Evolutionary conservation across 2,329 filamentous ascomycete genomes (phyloP).

Genomic region (Trichothecium sympodiale): DNA sequence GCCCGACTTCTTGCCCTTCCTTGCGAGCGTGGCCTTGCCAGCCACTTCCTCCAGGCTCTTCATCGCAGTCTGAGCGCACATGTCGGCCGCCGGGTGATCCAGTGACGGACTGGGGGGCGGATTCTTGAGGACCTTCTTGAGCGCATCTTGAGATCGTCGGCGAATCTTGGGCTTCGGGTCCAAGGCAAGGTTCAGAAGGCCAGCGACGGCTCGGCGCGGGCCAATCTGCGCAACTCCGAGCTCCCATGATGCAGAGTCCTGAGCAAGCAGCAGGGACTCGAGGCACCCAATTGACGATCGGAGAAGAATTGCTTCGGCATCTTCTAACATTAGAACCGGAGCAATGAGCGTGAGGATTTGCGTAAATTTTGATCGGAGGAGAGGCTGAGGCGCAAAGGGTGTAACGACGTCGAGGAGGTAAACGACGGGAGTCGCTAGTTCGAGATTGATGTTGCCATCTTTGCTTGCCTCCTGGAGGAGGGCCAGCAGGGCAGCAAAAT

Average conservation of each 20-base stretch:
- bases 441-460: slow-evolving; percentile 62
- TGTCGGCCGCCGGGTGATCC: slow-evolving; percentile 89
- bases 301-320: slow-evolving; percentile 79
- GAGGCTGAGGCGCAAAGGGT: slow-evolving; percentile 69
- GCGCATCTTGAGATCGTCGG: slow-evolving; percentile 82
- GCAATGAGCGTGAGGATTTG: slow-evolving; percentile 83
- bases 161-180: slow-evolving; percentile 88
- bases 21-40: slow-evolving; percentile 46
- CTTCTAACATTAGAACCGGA: slow-evolving; percentile 60
- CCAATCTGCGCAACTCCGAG: slow-evolving; percentile 73
- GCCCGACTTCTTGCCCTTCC: slow-evolving; percentile 52
- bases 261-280: slow-evolving; percentile 80
- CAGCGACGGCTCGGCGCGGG: slow-evolving; percentile 77
- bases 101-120: slow-evolving; percentile 84
- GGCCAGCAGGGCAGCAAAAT: slow-evolving; percentile 90
- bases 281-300: slow-evolving; percentile 85
- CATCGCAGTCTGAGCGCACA: slow-evolving; percentile 88
- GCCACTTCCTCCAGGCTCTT: slow-evolving; percentile 68
- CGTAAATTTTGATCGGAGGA: slow-evolving; percentile 89
- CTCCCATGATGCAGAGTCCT: slow-evolving; percentile 82
- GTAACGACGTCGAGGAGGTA: slow-evolving; percentile 93
- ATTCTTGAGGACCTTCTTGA: slow-evolving; percentile 71
- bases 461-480: slow-evolving; percentile 70
- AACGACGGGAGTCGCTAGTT: slow-evolving; percentile 74
- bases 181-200: slow-evolving; percentile 71